These are phyloP conservation scores for Coriolopsis trogii DNA, from an alignment of 1,284 basidiomycete species.

Conservation along the genomic window DNA sequence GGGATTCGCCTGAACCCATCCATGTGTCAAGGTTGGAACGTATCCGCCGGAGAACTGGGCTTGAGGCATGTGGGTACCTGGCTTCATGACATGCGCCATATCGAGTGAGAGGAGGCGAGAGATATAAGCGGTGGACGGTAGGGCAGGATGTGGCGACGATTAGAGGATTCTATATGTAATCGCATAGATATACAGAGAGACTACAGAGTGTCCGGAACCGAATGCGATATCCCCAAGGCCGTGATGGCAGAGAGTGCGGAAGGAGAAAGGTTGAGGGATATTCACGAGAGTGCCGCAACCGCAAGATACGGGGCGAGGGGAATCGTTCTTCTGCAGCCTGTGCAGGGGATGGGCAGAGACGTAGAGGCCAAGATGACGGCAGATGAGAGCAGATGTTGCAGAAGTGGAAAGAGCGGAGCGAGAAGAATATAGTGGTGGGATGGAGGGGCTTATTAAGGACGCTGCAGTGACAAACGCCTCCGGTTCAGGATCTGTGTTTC, in stretches of 20 bases:
- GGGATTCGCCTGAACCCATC: constrained; percentile 21
- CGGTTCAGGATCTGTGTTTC: constrained; percentile 14
- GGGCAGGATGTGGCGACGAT: constrained; percentile 6
- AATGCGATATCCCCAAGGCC: constrained; percentile 7
- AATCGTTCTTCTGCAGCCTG: constrained; percentile 16
- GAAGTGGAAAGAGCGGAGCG: neutral
- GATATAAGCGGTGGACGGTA: constrained; percentile 17
- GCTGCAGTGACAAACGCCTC: constrained; percentile 11
- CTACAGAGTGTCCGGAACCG: constrained; percentile 5
- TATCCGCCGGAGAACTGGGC: constrained; percentile 11
- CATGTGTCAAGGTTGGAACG: constrained; percentile 18
- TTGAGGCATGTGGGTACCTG: constrained; percentile 5
- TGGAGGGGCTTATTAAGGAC: constrained; percentile 4
- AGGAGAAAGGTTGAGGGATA: constrained; percentile 6
- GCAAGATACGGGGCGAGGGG: constrained; percentile 1
- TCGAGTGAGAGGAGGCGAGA: neutral
- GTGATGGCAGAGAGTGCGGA: neutral
- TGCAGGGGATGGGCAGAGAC: constrained; percentile 9
- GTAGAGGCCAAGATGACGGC: constrained; percentile 1
- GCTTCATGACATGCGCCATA: constrained; percentile 16
- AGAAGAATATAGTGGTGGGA: constrained; percentile 5
- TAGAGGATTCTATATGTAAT: constrained; percentile 20
- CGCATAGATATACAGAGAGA: constrained; percentile 29
- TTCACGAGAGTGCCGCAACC: constrained; percentile 4
- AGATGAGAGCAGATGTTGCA: neutral